Conservation (phyloP, 2,329 filamentous ascomycete species). For the Elsinoe batatas region DNA sequence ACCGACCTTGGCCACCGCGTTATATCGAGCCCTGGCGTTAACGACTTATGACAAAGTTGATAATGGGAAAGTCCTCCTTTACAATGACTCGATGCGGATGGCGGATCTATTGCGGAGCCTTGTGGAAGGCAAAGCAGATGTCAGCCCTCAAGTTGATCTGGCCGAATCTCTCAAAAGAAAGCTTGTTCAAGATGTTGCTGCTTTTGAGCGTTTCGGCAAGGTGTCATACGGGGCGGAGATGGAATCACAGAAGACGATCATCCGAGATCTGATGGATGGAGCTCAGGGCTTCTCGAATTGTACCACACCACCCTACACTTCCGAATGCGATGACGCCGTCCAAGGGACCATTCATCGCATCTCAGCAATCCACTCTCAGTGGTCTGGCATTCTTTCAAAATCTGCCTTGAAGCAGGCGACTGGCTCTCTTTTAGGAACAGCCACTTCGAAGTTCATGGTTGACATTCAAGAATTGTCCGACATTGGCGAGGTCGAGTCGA, state of each 20-base stretch:
- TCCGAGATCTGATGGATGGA: conserved; percentile 52
- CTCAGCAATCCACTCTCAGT: conserved; percentile 45
- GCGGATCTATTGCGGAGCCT: conserved; percentile 44
- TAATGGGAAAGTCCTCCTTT: conserved; percentile 53
- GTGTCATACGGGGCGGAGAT: conserved; percentile 54
- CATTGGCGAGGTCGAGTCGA: conserved; percentile 54
- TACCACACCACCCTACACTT: conserved; percentile 48
- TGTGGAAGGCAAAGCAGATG: conserved; percentile 34
- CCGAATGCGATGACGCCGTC: conserved; percentile 51
- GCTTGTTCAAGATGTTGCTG: conserved; percentile 45
- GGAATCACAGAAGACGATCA: conserved; percentile 53
- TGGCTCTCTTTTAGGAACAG: conserved; percentile 48
- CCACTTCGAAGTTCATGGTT: conserved; percentile 49
- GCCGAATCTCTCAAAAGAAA: conserved; percentile 21
- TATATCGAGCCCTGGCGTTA: conserved; percentile 68
- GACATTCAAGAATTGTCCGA: conserved; percentile 55
- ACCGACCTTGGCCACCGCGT: conserved; percentile 62
- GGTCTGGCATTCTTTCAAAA: conserved; percentile 48
- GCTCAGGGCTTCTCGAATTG: conserved; percentile 53
- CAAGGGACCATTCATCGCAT: conserved; percentile 49
- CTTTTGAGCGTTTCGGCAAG: conserved; percentile 50
- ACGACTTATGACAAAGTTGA: conserved; percentile 58
- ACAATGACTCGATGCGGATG: conserved; percentile 54
- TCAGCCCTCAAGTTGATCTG: conserved; percentile 20
- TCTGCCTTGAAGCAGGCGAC: conserved; percentile 53